These are phyloP conservation scores for Porcisia deanei DNA, from an alignment of 208 protist genomes.

Conservation along the genomic window DNA sequence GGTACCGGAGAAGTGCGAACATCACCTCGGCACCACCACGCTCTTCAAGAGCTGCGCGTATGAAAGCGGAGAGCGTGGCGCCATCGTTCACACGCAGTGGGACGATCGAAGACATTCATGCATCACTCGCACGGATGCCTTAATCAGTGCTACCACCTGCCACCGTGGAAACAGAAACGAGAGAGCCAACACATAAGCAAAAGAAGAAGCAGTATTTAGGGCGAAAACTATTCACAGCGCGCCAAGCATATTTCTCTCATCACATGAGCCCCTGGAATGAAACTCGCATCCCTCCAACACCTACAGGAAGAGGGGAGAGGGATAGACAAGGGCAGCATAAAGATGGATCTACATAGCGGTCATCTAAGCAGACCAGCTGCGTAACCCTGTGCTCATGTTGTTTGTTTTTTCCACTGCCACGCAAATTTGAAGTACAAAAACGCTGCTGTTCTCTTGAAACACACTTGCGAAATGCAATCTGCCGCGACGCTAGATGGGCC, in stretches of 20 bases:
- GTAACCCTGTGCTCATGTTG: not conserved
- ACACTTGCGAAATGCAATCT: not conserved
- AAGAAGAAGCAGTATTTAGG: not conserved
- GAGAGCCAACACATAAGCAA: not conserved
- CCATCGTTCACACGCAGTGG: not conserved
- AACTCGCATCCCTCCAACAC: not conserved
- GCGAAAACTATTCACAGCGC: not conserved
- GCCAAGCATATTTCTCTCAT: not conserved
- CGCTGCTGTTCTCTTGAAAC: not conserved
- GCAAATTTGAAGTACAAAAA: not conserved
- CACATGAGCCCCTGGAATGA: not conserved
- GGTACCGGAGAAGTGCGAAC: conserved; percentile 15
- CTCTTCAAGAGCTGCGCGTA: conserved; percentile 10
- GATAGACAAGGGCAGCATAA: not conserved
- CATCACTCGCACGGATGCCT: not conserved
- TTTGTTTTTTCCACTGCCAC: not conserved
- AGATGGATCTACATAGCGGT: not conserved
- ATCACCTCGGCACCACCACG: conserved; percentile 20
- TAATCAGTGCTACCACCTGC: not conserved
- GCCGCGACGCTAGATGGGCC: not conserved
- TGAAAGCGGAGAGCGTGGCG: conserved; percentile 17
- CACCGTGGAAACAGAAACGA: not conserved
- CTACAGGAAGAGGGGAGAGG: not conserved
- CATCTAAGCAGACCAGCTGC: not conserved
- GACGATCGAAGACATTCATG: not conserved